phyloP scores from a whole-genome alignment of 345 rosid species.

The Dipteronia sinensis region DNA sequence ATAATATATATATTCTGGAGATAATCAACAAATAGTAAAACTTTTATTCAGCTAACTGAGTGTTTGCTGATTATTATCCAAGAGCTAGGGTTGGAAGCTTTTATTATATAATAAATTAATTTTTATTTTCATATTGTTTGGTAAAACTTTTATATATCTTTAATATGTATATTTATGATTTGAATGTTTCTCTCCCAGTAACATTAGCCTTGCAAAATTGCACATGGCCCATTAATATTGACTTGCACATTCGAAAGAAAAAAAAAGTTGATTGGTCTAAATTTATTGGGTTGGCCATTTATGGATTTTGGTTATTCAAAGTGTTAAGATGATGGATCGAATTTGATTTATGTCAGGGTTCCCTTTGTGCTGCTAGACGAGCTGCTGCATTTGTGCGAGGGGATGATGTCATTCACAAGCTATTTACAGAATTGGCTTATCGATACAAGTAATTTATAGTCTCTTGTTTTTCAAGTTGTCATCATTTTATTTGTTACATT shows the following conservation, averaged over 20 bases:
- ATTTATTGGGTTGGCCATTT: background rate
- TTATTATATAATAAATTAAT: too few relatives aligned
- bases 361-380: constrained; percentile 77
- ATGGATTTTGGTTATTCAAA: background rate
- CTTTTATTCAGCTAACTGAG: background rate
- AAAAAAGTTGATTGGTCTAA: background rate
- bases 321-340: background rate
- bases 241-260: background rate
- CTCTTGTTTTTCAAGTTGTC: constrained; percentile 9
- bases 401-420: constrained; percentile 90
- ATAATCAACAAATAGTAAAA: background rate
- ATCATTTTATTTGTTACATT: constrained; percentile 16
- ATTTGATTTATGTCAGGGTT: constrained; percentile 46
- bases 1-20: too few relatives aligned
- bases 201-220: too few relatives aligned
- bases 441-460: constrained; percentile 66
- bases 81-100: background rate
- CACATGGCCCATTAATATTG: background rate
- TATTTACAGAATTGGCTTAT: constrained; percentile 83
- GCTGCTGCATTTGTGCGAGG: constrained; percentile 94
- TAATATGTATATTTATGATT: too few relatives aligned
- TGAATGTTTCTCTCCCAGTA: too few relatives aligned
- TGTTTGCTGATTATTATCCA: background rate
- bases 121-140: too few relatives aligned
- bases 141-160: too few relatives aligned